phyloP scores from a whole-genome alignment of 805 yeast species.

The Pichia scutulata region DNA sequence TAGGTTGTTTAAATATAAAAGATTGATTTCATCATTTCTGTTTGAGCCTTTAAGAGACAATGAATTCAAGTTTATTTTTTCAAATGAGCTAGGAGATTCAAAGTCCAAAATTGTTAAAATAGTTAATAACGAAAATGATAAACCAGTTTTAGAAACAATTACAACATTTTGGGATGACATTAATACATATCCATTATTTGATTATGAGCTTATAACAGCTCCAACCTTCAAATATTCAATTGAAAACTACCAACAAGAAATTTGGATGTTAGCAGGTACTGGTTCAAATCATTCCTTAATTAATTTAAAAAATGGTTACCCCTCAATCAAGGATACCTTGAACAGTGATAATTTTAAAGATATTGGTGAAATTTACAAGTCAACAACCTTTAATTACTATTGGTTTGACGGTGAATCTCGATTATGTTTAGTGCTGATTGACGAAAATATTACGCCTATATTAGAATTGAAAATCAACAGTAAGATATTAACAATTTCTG shows the following conservation, averaged over 20 bases:
- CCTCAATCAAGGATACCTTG: slow-evolving; percentile 14
- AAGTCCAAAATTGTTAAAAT: slow-evolving; percentile 19
- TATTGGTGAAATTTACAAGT: background rate
- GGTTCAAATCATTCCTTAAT: slow-evolving; percentile 21
- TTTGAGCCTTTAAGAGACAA: slow-evolving; percentile 15
- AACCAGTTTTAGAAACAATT: slow-evolving; percentile 13
- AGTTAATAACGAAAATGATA: slow-evolving; percentile 8
- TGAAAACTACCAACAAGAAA: slow-evolving; percentile 18
- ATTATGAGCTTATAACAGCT: slow-evolving; percentile 17
- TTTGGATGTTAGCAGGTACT: slow-evolving; percentile 26
- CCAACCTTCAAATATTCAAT: slow-evolving; percentile 13
- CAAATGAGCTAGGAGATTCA: slow-evolving; percentile 20
- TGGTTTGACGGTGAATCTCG: background rate
- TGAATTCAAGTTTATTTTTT: slow-evolving; percentile 16
- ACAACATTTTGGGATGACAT: slow-evolving; percentile 15
- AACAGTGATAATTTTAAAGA: background rate
- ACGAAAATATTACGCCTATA: background rate
- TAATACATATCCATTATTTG: slow-evolving; percentile 24
- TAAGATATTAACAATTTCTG: background rate
- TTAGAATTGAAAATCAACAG: background rate
- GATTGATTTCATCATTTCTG: slow-evolving; percentile 17
- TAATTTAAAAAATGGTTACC: slow-evolving; percentile 19
- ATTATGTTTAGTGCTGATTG: background rate
- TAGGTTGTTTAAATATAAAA: slow-evolving; percentile 19
- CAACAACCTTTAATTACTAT: background rate